Evolutionary conservation across 768 basidiomycete genomes (phyloP).

Genomic region (Agaricus subrufescens): DNA sequence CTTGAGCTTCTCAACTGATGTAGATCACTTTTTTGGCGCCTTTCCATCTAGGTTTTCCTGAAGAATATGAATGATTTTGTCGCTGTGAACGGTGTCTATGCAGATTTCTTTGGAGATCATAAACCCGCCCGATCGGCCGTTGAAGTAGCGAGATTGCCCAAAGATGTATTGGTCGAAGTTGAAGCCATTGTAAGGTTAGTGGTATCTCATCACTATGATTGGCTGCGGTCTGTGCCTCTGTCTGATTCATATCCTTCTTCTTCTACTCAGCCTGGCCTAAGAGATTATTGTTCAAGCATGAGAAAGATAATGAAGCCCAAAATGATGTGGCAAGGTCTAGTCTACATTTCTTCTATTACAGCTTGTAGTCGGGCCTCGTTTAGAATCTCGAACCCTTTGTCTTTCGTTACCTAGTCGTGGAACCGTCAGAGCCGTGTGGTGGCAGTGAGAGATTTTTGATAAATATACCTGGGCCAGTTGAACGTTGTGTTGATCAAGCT

Average conservation of each 20-base stretch:
- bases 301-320: background rate
- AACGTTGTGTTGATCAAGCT: constrained; percentile 97
- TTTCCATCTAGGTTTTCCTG: constrained; percentile 68
- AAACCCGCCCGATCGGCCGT: constrained; percentile 93
- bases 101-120: constrained; percentile 80
- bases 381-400: constrained; percentile 86
- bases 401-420: constrained; percentile 62
- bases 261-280: background rate
- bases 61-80: constrained; percentile 91
- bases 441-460: constrained; percentile 1
- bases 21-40: background rate
- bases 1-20: background rate
- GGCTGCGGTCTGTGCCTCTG: background rate
- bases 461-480: constrained; percentile 84
- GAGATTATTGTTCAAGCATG: too few relatives aligned
- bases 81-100: constrained; percentile 78
- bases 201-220: too few relatives aligned
- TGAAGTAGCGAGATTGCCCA: constrained; percentile 85
- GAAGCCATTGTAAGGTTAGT: constrained; percentile 80
- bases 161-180: constrained; percentile 89
- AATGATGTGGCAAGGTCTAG: constrained; percentile 13
- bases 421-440: constrained; percentile 1
- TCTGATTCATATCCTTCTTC: background rate
- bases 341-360: constrained; percentile 81
- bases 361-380: constrained; percentile 76